Base-by-base conservation (phyloP, 129 eudicot genomes). In the Saposhnikovia divaricata region DNA sequence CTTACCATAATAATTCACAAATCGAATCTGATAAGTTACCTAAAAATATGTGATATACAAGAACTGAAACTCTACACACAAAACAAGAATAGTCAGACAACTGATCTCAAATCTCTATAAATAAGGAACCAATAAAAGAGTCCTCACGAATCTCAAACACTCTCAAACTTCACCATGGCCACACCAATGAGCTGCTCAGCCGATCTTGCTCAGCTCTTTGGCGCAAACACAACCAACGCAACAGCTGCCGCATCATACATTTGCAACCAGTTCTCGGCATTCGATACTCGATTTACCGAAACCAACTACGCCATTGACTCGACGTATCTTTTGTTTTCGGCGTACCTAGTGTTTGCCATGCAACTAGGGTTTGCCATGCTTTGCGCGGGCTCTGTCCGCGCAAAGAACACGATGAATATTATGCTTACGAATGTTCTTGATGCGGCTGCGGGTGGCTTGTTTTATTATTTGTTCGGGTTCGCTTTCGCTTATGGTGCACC, bases 321-420 rank as follows among this genome's bases (percentile, higher is more conserved):
- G 59, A 88, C 91, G 3, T 90, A 90, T 75, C 88, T 90, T 43
- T 85, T 90, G 44, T 88, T 88, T 75, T 90, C 96, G 7, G 96
- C 96, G 19, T 90, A 88, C 80, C 88, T 90, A 0, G 96, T 90
- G 72, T 90, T 90, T 65, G 81, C 96, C 83, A 90, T 90, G 96
- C 96, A 90, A 42, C 90, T 90, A 9, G 96, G 92, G 47, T 90
- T 90, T 18, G 96, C 92, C 85, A 90, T 90, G 96, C 92, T 90
- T 21, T 90, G 96, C 34, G 96, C 96, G 2, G 96, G 96, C 46
- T 90, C 90, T 0, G 96, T 88, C 0, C 80, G 96, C 2, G 92
- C 92, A 42, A 90, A 90, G 42, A 90, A 90, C 81, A 90, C 91
- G 40, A 90, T 90, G 96, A 90, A 90, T 78, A 90, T 90, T 79